These are phyloP conservation scores for Westerdykella ornata DNA, from an alignment of 2,329 filamentous ascomycete species.

Conservation along the genomic window DNA sequence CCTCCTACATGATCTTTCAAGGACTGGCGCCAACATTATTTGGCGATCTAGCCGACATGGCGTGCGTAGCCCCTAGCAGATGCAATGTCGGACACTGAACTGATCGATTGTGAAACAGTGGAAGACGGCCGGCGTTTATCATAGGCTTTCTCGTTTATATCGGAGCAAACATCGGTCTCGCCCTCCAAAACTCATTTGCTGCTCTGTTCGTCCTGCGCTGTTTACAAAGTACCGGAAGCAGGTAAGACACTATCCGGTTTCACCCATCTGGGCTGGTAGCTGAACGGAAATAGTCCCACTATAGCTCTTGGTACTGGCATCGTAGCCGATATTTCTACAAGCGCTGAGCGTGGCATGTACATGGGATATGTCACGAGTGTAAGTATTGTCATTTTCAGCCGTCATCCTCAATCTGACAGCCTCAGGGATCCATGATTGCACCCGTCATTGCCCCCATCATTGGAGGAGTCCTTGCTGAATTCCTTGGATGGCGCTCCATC, in stretches of 20 bases:
- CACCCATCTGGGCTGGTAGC: too few relatives aligned
- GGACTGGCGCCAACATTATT: slow-evolving; percentile 41
- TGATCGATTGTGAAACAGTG: slow-evolving; percentile 11
- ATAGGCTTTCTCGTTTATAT: slow-evolving; percentile 42
- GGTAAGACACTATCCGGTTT: too few relatives aligned
- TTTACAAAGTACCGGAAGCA: slow-evolving; percentile 40
- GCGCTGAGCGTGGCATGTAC: slow-evolving; percentile 38
- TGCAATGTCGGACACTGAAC: not conserved
- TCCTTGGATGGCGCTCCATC: slow-evolving; percentile 28
- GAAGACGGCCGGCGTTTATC: slow-evolving; percentile 45
- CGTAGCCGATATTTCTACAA: slow-evolving; percentile 38
- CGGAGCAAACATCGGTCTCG: slow-evolving; percentile 40
- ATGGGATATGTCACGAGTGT: slow-evolving; percentile 53
- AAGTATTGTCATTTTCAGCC: slow-evolving; percentile 9
- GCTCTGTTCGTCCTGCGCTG: slow-evolving; percentile 38
- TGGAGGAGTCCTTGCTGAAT: slow-evolving; percentile 27
- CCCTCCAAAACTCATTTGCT: slow-evolving; percentile 36
- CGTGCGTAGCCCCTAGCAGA: slow-evolving; percentile 1
- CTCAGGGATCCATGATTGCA: slow-evolving; percentile 36
- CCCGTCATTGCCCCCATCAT: slow-evolving; percentile 21
- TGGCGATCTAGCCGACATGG: slow-evolving; percentile 37
- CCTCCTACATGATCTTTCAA: slow-evolving; percentile 43
- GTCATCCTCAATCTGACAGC: not conserved
- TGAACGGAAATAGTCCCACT: slow-evolving; percentile 25
- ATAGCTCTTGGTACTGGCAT: slow-evolving; percentile 39